Evolutionary conservation across 768 basidiomycete genomes (phyloP), one percentile per base, ranked within the genome.

Genomic region (Termitomyces sp.): DNA sequence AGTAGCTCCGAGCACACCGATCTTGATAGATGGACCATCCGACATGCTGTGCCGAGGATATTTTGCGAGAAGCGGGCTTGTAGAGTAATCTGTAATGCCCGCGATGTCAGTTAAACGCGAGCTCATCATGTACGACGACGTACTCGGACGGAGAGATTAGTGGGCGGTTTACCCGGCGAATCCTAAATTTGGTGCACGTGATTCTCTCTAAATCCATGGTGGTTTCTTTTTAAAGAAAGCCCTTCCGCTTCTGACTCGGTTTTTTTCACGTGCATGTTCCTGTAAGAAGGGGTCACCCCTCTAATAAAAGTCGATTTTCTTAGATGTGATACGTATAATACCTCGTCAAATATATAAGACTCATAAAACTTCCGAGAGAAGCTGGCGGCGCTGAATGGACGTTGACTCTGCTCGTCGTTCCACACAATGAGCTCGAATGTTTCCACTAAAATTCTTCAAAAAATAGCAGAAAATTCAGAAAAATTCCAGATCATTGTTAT

Each of bases 1-100:
- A 0, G 92, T 95, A 1, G 93, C 92, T 33, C 92, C 92, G 9
- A 94, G 77, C 47, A 95, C 75, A 58, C 91, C 92, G 57, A 95
- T 89, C 56, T 66, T 64, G 50, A 69, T 63, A 55, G 64, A 55
- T 42, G 58, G 60, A 6, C 65, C 67, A 44, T 71, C 67, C 44
- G 66, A 65, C 70, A 76, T 76, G 58, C 58, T 69, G n/a, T 70
- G 68, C 43, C 70, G 63, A 19, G 68, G 70, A 51, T 72, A 70
- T 57, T 71, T 73, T 6, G 71, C 60, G 17, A 68, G 66, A 37
- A 64, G 62, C 4, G 66, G 67, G 54, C 64, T 71, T 44, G 64
- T 57, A 21, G 68, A 56, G 47, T 63, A 64, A 60, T 67, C 66
- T 51, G 56, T 44, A 49, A 62, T 63, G 51, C 38, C 38, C 30